Evolutionary conservation across 805 yeast species (phyloP), one percentile per base, ranked within the genome.

Genomic region (Metschnikowia kofuensis): DNA sequence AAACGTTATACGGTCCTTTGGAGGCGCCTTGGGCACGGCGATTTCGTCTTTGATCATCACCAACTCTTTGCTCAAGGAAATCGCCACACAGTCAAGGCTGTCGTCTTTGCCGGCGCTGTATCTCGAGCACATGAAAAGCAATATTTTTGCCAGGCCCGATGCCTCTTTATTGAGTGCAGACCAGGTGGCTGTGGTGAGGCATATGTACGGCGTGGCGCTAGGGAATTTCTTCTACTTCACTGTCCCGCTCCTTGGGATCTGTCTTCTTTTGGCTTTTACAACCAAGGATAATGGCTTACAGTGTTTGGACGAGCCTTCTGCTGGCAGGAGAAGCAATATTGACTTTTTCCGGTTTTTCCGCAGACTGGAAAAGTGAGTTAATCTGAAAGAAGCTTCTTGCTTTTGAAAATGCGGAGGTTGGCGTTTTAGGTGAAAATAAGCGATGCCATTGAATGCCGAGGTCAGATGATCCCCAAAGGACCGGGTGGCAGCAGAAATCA

Each of bases 11-110:
- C 66, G 87, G 47, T 76, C 83, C 2, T 74, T 83, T 48, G 87
- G 87, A 13, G 84, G 84, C n/a, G 75, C 85, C 1, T 65, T 80
- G 28, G 86, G 87, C 0, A 66, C 81, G 35, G 84, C 85, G 0
- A 62, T 77, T 9, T 60, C 69, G 26, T 69, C 77, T 1, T 62
- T 70, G 13, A 68, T 70, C 30, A 63, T 72, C 15, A 64, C 72
- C 47, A 74, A 71, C 51, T 56, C 71, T 0, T 53, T 72, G 35
- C 47, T 67, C 47, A 51, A 54, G 37, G 57, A 64, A 35, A 57
- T 69, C 26, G 44, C 50, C 6, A 34, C 27, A 9, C 47, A 47
- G 26, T n/a, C 44, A 15, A 36, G 35, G 7, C 38, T 38, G 15
- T 21, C 11, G 8, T 42, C 7, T 15, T 53, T 44, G 28, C 39